phyloP scores from a whole-genome alignment of 148 eudicot genomes.

The Cornus kousa region DNA sequence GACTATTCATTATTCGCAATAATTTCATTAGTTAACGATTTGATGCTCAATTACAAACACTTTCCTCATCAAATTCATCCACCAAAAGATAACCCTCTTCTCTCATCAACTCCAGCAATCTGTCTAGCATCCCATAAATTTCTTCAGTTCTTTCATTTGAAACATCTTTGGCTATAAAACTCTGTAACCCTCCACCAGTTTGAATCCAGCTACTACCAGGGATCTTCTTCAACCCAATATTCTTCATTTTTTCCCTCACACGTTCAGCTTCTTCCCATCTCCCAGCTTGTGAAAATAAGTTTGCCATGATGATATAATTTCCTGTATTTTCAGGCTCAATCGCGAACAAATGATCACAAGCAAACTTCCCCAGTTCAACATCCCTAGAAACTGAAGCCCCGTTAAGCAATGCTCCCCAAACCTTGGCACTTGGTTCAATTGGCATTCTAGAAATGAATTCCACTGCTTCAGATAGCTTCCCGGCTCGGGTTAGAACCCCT shows the following conservation, averaged over 20 bases:
- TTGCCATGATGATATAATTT: slow-evolving; percentile 51
- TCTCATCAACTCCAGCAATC: slow-evolving; percentile 24
- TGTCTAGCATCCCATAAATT: slow-evolving; percentile 20
- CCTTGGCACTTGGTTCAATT: slow-evolving; percentile 47
- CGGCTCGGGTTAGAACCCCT: slow-evolving; percentile 47
- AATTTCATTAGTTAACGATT: not conserved
- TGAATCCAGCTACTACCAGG: slow-evolving; percentile 53
- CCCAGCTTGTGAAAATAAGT: slow-evolving; percentile 48
- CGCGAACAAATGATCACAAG: slow-evolving; percentile 42
- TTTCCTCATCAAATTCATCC: slow-evolving; percentile 36
- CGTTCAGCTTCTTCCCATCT: slow-evolving; percentile 59
- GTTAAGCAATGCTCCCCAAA: slow-evolving; percentile 53
- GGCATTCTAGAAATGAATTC: slow-evolving; percentile 53
- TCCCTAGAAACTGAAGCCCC: slow-evolving; percentile 60
- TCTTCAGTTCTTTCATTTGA: slow-evolving; percentile 26
- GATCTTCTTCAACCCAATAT: slow-evolving; percentile 45
- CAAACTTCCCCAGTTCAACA: slow-evolving; percentile 48
- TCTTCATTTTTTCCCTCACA: slow-evolving; percentile 35
- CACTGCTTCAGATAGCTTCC: slow-evolving; percentile 47
- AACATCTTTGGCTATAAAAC: slow-evolving; percentile 31
- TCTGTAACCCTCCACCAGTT: slow-evolving; percentile 25
- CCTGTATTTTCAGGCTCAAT: slow-evolving; percentile 56
- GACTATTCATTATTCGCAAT: not conserved
- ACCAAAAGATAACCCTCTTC: slow-evolving; percentile 23
- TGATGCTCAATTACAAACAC: slow-evolving; percentile 6